These are phyloP conservation scores for Petrea volubilis DNA, from an alignment of 257 asterid species.

Conservation along the genomic window DNA sequence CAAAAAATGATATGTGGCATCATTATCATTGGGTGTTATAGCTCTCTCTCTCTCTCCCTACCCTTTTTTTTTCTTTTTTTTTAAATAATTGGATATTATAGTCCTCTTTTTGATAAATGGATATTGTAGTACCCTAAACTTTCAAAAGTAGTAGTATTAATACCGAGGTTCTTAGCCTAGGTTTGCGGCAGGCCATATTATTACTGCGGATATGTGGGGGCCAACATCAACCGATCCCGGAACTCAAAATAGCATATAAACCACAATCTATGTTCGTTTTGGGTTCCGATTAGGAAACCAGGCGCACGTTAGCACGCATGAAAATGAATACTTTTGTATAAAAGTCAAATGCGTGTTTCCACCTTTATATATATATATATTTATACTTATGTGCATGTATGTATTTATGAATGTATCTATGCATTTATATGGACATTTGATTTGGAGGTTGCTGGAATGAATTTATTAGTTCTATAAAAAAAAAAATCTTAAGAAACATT, in stretches of 20 bases:
- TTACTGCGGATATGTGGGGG: slow-evolving; percentile 26
- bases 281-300: slow-evolving; percentile 42
- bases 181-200: slow-evolving; percentile 19
- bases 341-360: slow-evolving; percentile 3
- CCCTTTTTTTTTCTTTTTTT: neutral
- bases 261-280: slow-evolving; percentile 41
- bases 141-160: slow-evolving; percentile 10
- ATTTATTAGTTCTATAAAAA: too few species aligned
- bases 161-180: neutral
- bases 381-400: too few species aligned
- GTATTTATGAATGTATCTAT: too few species aligned
- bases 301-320: slow-evolving; percentile 25
- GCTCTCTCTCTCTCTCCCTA: too few species aligned
- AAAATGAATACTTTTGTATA: neutral
- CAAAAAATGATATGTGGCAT: too few species aligned
- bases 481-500: too few species aligned
- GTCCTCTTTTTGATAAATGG: neutral
- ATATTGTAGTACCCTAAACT: neutral
- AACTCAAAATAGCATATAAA: slow-evolving; percentile 38
- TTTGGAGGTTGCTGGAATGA: too few species aligned
- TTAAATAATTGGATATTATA: neutral
- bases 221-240: slow-evolving; percentile 39
- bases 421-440: too few species aligned
- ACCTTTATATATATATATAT: too few species aligned
- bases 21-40: too few species aligned